Evolutionary conservation across 306 rosid genomes (phyloP).

Genomic region (Spatholobus suberectus): DNA sequence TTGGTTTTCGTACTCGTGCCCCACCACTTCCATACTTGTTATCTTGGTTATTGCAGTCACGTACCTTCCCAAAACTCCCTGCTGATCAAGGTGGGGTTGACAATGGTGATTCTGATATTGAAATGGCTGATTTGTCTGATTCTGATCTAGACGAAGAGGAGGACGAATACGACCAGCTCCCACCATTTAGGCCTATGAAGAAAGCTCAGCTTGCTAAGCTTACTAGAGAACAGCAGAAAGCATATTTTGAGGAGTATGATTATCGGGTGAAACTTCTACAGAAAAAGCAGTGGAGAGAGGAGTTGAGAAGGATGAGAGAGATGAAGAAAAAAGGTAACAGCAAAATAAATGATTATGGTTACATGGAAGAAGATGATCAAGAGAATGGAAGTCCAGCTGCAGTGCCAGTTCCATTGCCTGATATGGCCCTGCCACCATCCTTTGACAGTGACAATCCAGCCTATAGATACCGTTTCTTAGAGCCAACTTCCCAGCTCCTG

Average conservation of each 20-base stretch:
- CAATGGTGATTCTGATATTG: constrained; percentile 89
- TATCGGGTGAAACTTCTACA: constrained; percentile 94
- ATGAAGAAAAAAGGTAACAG: constrained; percentile 78
- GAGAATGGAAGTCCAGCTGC: constrained; percentile 90
- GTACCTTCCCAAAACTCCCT: constrained; percentile 86
- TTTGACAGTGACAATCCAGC: constrained; percentile 93
- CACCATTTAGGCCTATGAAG: constrained; percentile 92
- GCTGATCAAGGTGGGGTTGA: constrained; percentile 88
- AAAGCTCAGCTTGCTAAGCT: constrained; percentile 89
- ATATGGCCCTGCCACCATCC: constrained; percentile 93
- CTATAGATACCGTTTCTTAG: constrained; percentile 92
- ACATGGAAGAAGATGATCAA: constrained; percentile 77
- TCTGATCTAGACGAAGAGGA: constrained; percentile 90
- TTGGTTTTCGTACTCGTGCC: constrained; percentile 87
- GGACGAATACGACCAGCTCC: constrained; percentile 96
- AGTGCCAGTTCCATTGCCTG: constrained; percentile 95
- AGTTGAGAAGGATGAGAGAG: constrained; percentile 90
- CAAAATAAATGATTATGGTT: constrained; percentile 53
- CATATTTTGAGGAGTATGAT: constrained; percentile 93
- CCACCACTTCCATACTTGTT: constrained; percentile 94
- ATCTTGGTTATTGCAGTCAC: constrained; percentile 92
- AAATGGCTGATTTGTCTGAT: constrained; percentile 86
- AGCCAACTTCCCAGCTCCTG: constrained; percentile 91
- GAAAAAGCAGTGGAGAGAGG: constrained; percentile 97
- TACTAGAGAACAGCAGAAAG: constrained; percentile 79